These are phyloP conservation scores for Tremella yokohamensis DNA, from an alignment of 768 basidiomycete genomes.

Conservation along the genomic window DNA sequence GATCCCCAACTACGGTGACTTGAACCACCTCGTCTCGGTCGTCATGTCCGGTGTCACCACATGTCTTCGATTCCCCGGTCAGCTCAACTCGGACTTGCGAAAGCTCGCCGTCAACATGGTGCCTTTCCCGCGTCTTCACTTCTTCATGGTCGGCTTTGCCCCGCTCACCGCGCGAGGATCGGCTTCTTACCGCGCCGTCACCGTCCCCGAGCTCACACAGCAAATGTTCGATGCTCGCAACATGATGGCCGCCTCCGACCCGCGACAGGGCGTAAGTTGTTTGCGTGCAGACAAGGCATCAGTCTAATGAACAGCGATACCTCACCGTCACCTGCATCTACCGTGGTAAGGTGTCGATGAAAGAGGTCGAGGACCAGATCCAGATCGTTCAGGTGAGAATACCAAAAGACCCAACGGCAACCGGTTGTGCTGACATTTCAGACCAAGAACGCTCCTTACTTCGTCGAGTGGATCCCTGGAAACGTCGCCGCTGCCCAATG, in stretches of 20 bases:
- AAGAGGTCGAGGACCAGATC: slow-evolving; percentile 99
- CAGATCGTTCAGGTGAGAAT: slow-evolving; percentile 63
- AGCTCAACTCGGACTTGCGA: slow-evolving; percentile 95
- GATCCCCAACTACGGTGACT: slow-evolving; percentile 92
- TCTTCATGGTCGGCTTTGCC: slow-evolving; percentile 92
- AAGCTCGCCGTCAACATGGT: slow-evolving; percentile 95
- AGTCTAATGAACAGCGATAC: slow-evolving; percentile 60
- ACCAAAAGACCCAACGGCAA: too few relatives aligned
- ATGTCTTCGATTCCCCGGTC: slow-evolving; percentile 98
- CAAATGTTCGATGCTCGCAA: slow-evolving; percentile 99
- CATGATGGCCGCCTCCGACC: slow-evolving; percentile 73
- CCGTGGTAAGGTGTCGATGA: slow-evolving; percentile 99
- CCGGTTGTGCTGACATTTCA: slow-evolving; percentile 54
- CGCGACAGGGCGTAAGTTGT: slow-evolving; percentile 68
- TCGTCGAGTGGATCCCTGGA: slow-evolving; percentile 99
- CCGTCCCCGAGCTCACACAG: slow-evolving; percentile 93
- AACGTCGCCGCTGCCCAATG: slow-evolving; percentile 97
- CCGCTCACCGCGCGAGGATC: slow-evolving; percentile 73
- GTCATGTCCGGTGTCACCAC: slow-evolving; percentile 99
- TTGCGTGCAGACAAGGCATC: too few relatives aligned
- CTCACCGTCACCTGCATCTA: slow-evolving; percentile 96
- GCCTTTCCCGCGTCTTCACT: slow-evolving; percentile 96
- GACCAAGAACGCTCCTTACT: slow-evolving; percentile 96
- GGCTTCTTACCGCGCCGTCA: slow-evolving; percentile 92
- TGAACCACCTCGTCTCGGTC: slow-evolving; percentile 94